A percentile compares a stretch with the other conserved stretches of the same genome.
These are phyloP conservation scores for Halteria grandinella DNA, from an alignment of 73 alveolate genomes.

Conservation along the genomic window DNA sequence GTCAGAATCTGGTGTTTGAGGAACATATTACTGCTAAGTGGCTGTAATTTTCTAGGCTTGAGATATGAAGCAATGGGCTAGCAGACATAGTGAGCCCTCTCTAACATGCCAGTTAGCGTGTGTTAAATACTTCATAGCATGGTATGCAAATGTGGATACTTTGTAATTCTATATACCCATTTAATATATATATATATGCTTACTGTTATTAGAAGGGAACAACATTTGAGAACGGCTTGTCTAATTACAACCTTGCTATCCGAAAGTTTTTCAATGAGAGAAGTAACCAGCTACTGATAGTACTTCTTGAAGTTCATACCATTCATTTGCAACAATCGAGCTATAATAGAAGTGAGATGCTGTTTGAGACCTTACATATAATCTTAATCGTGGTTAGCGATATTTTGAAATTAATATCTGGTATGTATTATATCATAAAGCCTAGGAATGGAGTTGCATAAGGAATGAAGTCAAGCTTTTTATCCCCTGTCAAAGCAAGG, in stretches of 20 bases:
- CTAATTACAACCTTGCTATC: constrained; percentile 67
- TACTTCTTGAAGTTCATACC: constrained; percentile 27
- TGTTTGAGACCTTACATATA: background rate
- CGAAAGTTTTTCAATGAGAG: constrained; percentile 58
- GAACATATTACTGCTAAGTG: background rate
- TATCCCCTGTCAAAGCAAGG: constrained; percentile 9
- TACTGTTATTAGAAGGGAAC: constrained; percentile 18
- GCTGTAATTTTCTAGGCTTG: background rate
- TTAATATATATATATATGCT: background rate
- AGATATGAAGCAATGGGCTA: constrained; percentile 33
- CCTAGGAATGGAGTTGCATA: constrained; percentile 24
- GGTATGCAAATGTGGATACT: constrained; percentile 16
- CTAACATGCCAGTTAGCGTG: constrained; percentile 73
- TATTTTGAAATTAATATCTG: constrained; percentile 49
- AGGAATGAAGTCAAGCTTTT: constrained; percentile 42
- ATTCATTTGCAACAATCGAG: constrained; percentile 9
- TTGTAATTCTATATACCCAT: constrained; percentile 20
- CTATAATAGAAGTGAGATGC: background rate
- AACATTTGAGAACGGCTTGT: constrained; percentile 61
- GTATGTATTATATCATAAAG: constrained; percentile 36
- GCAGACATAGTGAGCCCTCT: constrained; percentile 42
- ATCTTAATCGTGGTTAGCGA: constrained; percentile 36
- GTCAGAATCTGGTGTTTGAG: background rate
- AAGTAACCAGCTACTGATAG: constrained; percentile 31
- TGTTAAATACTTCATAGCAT: constrained; percentile 21